Evolutionary conservation across 148 eudicot species (phyloP).

Genomic region (Fagopyrum homotropicum): DNA sequence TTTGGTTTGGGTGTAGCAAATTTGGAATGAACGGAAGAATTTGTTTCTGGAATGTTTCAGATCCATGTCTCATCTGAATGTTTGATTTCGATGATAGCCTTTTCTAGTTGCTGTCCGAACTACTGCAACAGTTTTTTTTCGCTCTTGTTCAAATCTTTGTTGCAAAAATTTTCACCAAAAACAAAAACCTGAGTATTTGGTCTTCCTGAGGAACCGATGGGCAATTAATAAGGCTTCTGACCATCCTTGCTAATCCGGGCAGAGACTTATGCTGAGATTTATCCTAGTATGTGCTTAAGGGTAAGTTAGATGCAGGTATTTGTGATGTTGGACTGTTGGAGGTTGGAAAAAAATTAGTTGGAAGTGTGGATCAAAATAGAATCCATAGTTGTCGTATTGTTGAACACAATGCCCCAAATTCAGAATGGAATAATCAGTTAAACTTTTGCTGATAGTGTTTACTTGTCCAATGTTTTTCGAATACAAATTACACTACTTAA

Average conservation of each 20-base stretch:
- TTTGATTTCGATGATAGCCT: neutral
- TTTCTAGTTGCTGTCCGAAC: neutral
- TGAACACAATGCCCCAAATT: neutral
- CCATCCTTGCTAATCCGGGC: neutral
- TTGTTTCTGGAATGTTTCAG: neutral
- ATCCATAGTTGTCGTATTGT: neutral
- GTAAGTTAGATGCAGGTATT: neutral
- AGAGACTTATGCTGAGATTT: neutral
- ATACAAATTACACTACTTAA: neutral
- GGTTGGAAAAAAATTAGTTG: neutral
- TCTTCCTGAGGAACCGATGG: neutral
- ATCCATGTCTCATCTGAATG: neutral
- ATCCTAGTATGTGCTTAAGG: neutral
- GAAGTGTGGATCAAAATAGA: neutral
- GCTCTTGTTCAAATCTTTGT: neutral
- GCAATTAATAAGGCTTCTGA: neutral
- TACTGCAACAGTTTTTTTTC: neutral
- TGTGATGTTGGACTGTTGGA: constrained; percentile 1
- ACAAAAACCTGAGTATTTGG: neutral
- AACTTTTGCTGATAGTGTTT: neutral
- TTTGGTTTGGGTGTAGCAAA: no score
- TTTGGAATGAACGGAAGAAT: no score
- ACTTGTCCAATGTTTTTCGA: neutral
- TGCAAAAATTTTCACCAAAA: neutral
- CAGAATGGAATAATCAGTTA: neutral